Evolutionary conservation across 2,329 filamentous ascomycete genomes (phyloP).

Genomic region (Botrytis hyacinthi): DNA sequence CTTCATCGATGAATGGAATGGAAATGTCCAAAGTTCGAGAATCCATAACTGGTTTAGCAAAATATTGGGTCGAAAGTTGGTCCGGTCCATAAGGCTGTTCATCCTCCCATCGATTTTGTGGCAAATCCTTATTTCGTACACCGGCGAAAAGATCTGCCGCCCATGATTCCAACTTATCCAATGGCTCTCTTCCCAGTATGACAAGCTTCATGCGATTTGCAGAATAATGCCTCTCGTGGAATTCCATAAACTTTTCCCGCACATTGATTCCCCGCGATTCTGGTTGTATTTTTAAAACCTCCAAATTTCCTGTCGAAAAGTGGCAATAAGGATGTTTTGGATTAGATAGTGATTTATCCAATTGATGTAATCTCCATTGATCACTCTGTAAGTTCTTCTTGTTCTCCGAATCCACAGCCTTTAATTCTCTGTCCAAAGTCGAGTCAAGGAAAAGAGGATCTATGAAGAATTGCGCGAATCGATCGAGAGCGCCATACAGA

Average conservation of each 20-base stretch:
- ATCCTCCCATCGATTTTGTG: conserved; percentile 64
- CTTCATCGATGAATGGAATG: conserved; percentile 69
- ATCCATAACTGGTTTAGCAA: conserved; percentile 73
- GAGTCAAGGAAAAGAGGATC: conserved; percentile 68
- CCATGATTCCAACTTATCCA: conserved; percentile 68
- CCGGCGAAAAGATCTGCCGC: conserved; percentile 65
- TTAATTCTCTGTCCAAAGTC: conserved; percentile 67
- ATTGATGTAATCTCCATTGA: conserved; percentile 67
- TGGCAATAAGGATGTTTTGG: conserved; percentile 69
- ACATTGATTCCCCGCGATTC: conserved; percentile 66
- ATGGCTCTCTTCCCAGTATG: conserved; percentile 62
- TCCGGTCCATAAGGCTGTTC: conserved; percentile 57
- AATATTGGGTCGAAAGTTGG: conserved; percentile 63
- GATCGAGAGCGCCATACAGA: conserved; percentile 68
- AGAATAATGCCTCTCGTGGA: conserved; percentile 70
- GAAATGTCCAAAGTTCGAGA: conserved; percentile 62
- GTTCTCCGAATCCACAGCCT: conserved; percentile 74
- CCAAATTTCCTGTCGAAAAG: conserved; percentile 70
- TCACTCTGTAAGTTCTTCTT: conserved; percentile 78
- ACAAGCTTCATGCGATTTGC: conserved; percentile 74
- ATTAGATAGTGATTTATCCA: conserved; percentile 69
- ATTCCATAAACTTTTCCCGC: conserved; percentile 69
- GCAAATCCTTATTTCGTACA: conserved; percentile 65
- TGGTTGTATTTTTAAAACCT: conserved; percentile 67
- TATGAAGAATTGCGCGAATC: conserved; percentile 75